A percentile compares a stretch with the other conserved stretches of the same genome.
These are phyloP conservation scores for Theobroma grandiflorum DNA, from an alignment of 441 rosid species.

Conservation along the genomic window DNA sequence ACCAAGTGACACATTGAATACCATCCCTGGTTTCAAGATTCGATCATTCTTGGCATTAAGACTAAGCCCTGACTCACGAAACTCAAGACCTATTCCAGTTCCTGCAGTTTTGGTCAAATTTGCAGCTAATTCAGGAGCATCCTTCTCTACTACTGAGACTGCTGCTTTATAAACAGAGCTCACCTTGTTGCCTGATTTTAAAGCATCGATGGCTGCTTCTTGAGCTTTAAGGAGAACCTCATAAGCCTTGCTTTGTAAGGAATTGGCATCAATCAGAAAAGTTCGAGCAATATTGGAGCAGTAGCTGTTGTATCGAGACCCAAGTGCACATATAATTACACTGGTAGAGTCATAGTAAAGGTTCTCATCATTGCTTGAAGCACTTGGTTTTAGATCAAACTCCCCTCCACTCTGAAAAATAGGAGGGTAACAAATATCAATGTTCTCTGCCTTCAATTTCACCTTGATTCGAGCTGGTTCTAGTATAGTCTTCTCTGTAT, in stretches of 20 bases:
- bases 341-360: slow-evolving; percentile 83
- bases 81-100: slow-evolving; percentile 91
- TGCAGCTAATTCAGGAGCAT: slow-evolving; percentile 72
- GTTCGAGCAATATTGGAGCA: slow-evolving; percentile 90
- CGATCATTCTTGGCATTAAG: slow-evolving; percentile 84
- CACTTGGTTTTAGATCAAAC: slow-evolving; percentile 87
- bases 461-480: slow-evolving; percentile 65
- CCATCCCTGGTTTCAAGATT: slow-evolving; percentile 64
- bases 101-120: slow-evolving; percentile 86
- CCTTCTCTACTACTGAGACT: slow-evolving; percentile 62
- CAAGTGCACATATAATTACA: slow-evolving; percentile 77
- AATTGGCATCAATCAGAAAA: slow-evolving; percentile 77
- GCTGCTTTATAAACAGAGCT: slow-evolving; percentile 72
- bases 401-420: slow-evolving; percentile 93
- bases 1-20: slow-evolving; percentile 83
- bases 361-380: slow-evolving; percentile 79
- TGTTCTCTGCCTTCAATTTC: slow-evolving; percentile 66
- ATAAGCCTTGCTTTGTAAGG: slow-evolving; percentile 78
- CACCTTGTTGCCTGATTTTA: slow-evolving; percentile 69
- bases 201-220: slow-evolving; percentile 71
- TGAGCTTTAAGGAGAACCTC: slow-evolving; percentile 88
- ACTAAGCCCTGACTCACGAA: slow-evolving; percentile 81
- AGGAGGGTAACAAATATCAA: slow-evolving; percentile 93
- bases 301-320: slow-evolving; percentile 85
- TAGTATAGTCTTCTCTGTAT: slow-evolving; percentile 79